Conservation (phyloP, 192 early-diverging fungal genomes). For the Spizellomyces punctatus region DNA sequence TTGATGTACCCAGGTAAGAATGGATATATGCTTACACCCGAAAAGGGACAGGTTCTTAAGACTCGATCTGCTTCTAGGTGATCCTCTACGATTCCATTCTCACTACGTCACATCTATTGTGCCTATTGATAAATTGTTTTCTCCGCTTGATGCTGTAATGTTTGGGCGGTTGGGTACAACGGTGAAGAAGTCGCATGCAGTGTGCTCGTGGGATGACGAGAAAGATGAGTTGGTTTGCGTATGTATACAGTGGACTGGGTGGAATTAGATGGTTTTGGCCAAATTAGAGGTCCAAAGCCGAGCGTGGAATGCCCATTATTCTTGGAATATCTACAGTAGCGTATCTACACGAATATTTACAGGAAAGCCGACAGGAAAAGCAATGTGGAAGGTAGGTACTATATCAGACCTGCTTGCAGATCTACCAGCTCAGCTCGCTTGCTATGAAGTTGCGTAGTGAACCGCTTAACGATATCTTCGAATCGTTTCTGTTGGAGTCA, state of each 20-base stretch:
- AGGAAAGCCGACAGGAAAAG: too few species aligned
- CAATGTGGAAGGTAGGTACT: not conserved
- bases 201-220: constrained; percentile 52
- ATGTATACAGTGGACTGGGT: constrained; percentile 58
- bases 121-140: constrained; percentile 28
- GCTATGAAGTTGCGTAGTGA: constrained; percentile 60
- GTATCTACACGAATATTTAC: too few species aligned
- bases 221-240: constrained; percentile 25
- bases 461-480: constrained; percentile 59
- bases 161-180: constrained; percentile 67
- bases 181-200: constrained; percentile 71
- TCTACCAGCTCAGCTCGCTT: constrained; percentile 60
- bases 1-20: constrained; percentile 69
- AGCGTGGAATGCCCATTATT: too few species aligned
- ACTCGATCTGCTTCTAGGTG: constrained; percentile 24
- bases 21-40: not conserved
- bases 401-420: not conserved
- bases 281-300: not conserved
- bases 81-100: constrained; percentile 72
- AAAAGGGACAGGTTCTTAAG: not conserved
- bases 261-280: constrained; percentile 18
- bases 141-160: constrained; percentile 57
- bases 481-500: constrained; percentile 61
- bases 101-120: constrained; percentile 62
- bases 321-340: too few species aligned